Evolutionary conservation across 2,329 filamentous ascomycete genomes (phyloP).

Genomic region (Xylariomycetidae sp.): DNA sequence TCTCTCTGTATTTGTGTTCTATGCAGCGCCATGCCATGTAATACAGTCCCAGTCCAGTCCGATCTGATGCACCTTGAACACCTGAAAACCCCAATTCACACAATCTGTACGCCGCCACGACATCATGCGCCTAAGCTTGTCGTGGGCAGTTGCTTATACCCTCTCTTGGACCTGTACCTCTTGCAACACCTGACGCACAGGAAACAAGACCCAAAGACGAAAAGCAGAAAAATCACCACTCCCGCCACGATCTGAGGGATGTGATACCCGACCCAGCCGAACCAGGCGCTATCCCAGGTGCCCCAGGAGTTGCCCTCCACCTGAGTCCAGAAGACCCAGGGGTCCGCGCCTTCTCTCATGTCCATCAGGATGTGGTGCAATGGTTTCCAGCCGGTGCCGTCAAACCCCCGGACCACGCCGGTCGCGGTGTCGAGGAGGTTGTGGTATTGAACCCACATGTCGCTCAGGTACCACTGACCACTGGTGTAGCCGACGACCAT

Average conservation of each 20-base stretch:
- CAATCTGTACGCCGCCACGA: no score
- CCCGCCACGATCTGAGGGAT: conserved; percentile 11
- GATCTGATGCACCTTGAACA: no score
- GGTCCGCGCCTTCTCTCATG: conserved; percentile 16
- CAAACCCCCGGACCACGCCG: conserved; percentile 17
- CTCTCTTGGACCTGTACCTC: no score
- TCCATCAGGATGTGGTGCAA: conserved; percentile 25
- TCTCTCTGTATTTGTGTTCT: no score
- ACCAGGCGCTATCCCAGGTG: conserved; percentile 26
- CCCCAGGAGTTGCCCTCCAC: conserved; percentile 23
- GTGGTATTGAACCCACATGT: conserved; percentile 66
- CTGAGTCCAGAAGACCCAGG: conserved; percentile 26
- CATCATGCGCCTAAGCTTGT: no score
- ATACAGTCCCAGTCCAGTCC: no score
- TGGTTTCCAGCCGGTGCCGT: conserved; percentile 8
- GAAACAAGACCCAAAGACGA: no score
- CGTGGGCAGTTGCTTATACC: no score
- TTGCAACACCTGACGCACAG: no score
- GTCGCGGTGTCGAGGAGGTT: conserved; percentile 8
- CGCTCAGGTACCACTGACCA: conserved; percentile 64
- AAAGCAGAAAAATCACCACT: no score
- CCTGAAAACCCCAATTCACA: no score
- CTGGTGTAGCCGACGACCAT: conserved; percentile 73
- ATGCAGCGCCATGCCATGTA: no score
- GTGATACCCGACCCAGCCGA: conserved; percentile 24